These are phyloP conservation scores for Oryza punctata DNA, from an alignment of 176 grass and related monocot genomes.

Conservation along the genomic window DNA sequence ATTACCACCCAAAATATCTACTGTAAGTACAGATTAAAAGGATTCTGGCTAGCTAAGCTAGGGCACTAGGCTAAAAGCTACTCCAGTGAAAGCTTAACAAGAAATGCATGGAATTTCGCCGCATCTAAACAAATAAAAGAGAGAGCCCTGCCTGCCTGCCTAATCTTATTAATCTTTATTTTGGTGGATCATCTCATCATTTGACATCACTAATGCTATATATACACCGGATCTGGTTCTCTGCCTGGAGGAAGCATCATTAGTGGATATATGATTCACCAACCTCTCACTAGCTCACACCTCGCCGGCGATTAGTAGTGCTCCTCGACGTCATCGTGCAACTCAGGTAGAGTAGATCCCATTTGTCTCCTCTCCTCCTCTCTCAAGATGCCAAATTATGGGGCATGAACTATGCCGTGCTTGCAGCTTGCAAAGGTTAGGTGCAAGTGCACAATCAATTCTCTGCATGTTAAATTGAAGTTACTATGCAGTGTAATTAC, in stretches of 20 bases:
- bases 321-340: slow-evolving; percentile 42
- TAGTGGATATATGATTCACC: slow-evolving; percentile 47
- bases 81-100: slow-evolving; percentile 19
- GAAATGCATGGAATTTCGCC: background rate
- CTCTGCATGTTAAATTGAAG: background rate
- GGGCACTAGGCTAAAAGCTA: background rate
- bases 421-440: background rate
- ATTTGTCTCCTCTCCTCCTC: slow-evolving; percentile 9
- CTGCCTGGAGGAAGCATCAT: background rate
- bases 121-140: background rate
- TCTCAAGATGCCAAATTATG: background rate
- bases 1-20: slow-evolving; percentile 36
- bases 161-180: slow-evolving; percentile 12
- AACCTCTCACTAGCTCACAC: slow-evolving; percentile 12
- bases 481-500: background rate
- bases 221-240: slow-evolving; percentile 47
- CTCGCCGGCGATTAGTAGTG: slow-evolving; percentile 17
- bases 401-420: background rate
- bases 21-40: slow-evolving; percentile 34
- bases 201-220: slow-evolving; percentile 42
- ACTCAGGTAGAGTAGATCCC: slow-evolving; percentile 27
- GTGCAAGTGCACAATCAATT: background rate
- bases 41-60: slow-evolving; percentile 21
- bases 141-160: background rate
- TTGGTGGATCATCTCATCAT: slow-evolving; percentile 46